Percentiles rank a stretch among this genome's conserved stretches.
These are phyloP conservation scores for Amanita pallidorosea DNA, from an alignment of 768 basidiomycete genomes.

Conservation along the genomic window DNA sequence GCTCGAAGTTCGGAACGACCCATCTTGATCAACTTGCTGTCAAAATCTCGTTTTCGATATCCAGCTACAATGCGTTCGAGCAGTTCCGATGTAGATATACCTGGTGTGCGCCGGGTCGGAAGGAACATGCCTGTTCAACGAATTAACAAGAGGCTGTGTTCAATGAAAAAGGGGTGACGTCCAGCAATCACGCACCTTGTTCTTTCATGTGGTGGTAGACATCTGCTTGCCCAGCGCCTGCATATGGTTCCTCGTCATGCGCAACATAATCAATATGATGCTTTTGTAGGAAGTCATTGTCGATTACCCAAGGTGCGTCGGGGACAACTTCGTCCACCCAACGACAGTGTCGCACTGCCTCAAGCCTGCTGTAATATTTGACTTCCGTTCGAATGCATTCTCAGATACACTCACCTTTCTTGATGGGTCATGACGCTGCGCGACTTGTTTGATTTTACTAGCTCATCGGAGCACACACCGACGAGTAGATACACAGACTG, in stretches of 20 bases:
- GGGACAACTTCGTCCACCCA: conserved; percentile 95
- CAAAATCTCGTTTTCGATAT: conserved; percentile 79
- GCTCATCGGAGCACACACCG: conserved; percentile 88
- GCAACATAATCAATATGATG: conserved; percentile 94
- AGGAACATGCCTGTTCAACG: conserved; percentile 70
- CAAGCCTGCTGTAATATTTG: conserved; percentile 37
- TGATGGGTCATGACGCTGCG: conserved; percentile 80
- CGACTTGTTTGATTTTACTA: conserved; percentile 71
- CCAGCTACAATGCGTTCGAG: conserved; percentile 86
- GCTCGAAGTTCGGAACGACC: conserved; percentile 64
- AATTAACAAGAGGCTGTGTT: neutral
- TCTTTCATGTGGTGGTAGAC: conserved; percentile 77
- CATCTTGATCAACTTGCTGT: conserved; percentile 84
- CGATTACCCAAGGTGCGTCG: conserved; percentile 86
- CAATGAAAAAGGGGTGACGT: neutral
- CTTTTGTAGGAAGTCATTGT: conserved; percentile 71
- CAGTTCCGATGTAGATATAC: conserved; percentile 87
- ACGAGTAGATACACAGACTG: conserved; percentile 82
- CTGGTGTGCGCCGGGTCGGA: conserved; percentile 90
- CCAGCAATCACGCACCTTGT: conserved; percentile 41
- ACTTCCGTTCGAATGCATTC: neutral
- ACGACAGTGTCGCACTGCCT: conserved; percentile 88
- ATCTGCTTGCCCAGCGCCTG: conserved; percentile 68
- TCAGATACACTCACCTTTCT: conserved; percentile 28
- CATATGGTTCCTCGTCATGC: conserved; percentile 90